A percentile compares a stretch with the other conserved stretches of the same genome.
Conservation (phyloP, 2,329 filamentous ascomycete species). For the Penicillium occitanis region DNA sequence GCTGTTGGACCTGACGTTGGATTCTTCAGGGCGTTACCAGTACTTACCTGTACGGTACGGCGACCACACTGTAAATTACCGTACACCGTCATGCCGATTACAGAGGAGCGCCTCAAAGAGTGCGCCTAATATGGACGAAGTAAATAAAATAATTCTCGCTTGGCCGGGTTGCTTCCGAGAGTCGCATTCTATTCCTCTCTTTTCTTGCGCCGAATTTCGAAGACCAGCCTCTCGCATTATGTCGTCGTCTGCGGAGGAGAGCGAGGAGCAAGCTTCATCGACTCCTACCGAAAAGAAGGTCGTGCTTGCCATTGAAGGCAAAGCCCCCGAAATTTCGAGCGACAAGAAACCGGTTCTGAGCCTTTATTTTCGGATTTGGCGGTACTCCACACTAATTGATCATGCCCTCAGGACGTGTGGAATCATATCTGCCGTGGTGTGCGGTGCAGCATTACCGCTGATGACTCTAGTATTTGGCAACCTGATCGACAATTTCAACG, state of each 20-base stretch:
- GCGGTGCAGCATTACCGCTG: neutral
- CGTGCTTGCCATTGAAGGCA: neutral
- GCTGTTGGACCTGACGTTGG: neutral
- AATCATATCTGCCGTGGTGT: neutral
- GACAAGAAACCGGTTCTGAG: neutral
- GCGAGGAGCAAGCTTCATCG: neutral
- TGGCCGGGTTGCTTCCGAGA: neutral
- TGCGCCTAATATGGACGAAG: neutral
- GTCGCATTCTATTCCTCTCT: neutral
- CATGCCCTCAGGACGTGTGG: neutral
- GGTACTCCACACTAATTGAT: neutral
- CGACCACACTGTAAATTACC: neutral
- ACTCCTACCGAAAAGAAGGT: neutral
- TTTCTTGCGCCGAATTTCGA: neutral
- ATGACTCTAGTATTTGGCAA: neutral
- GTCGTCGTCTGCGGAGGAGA: neutral
- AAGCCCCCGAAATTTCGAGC: neutral
- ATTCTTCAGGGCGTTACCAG: neutral
- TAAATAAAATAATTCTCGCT: neutral
- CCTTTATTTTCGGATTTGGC: neutral
- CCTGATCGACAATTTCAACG: neutral
- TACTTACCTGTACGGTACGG: neutral
- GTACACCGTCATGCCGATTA: neutral
- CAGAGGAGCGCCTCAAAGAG: neutral
- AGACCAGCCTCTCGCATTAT: neutral